phyloP scores from a whole-genome alignment of 106 monocot genomes.

The Allium sativum region DNA sequence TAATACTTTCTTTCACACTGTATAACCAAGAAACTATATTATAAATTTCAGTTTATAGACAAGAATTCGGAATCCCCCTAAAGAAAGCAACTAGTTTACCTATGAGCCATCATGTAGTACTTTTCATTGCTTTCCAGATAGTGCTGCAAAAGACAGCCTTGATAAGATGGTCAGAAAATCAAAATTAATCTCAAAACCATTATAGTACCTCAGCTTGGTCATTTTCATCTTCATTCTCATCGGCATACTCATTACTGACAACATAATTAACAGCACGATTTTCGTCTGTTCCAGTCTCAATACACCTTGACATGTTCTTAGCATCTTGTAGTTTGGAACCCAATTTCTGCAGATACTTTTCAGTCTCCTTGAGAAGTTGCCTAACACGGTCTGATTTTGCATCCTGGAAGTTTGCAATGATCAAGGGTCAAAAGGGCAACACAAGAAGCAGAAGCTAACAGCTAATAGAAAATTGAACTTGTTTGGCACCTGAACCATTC shows the following conservation, averaged over 20 bases:
- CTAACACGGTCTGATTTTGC: conserved; percentile 98
- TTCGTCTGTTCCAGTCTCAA: conserved; percentile 68
- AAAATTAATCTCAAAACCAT: neutral
- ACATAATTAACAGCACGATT: conserved; percentile 26
- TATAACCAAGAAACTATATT: conserved; percentile 7
- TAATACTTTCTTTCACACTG: conserved; percentile 90
- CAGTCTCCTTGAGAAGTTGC: conserved; percentile 96
- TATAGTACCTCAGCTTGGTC: conserved; percentile 75
- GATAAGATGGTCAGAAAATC: conserved; percentile 4
- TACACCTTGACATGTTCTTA: conserved; percentile 46
- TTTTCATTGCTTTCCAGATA: conserved; percentile 99
- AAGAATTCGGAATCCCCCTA: too few relatives aligned
- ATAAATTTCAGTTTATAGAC: neutral
- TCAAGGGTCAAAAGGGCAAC: conserved; percentile 5
- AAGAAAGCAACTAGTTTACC: conserved; percentile 26
- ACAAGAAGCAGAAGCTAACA: conserved; percentile 2
- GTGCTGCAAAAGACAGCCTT: conserved; percentile 51
- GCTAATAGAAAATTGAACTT: neutral
- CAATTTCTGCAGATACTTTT: conserved; percentile 94
- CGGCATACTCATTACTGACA: conserved; percentile 45
- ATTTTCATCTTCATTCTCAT: conserved; percentile 80
- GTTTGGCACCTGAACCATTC: conserved; percentile 87
- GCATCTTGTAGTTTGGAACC: conserved; percentile 79
- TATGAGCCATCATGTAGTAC: conserved; percentile 93
- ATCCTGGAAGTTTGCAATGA: conserved; percentile 44